Conservation (phyloP, 306 rosid species). For the Quercus gilva region DNA sequence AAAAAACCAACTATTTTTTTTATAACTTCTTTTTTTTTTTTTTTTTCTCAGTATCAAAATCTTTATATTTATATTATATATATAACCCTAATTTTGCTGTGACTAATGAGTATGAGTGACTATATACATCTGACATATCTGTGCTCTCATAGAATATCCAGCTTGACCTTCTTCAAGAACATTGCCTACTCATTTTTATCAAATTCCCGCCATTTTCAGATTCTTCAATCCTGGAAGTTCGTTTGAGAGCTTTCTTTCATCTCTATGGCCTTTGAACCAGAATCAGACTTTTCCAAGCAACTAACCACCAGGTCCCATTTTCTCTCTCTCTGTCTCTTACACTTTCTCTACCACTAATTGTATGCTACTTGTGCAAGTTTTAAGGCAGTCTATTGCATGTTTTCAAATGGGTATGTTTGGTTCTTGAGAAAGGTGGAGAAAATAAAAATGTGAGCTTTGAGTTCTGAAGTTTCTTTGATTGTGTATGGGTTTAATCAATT, state of each 20-base stretch:
- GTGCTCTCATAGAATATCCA: not conserved
- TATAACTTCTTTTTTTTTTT: too few species aligned
- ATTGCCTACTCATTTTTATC: not conserved
- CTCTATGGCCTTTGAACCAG: constrained; percentile 23
- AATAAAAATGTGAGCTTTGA: not conserved
- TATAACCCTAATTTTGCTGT: too few species aligned
- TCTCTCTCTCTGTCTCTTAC: not conserved
- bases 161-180: not conserved
- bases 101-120: too few species aligned
- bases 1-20: too few species aligned
- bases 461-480: not conserved
- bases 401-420: not conserved
- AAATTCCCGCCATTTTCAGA: constrained; percentile 14
- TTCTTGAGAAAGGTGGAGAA: not conserved
- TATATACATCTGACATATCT: too few species aligned
- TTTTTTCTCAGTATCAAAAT: too few species aligned
- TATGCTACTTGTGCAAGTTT: not conserved
- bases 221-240: not conserved
- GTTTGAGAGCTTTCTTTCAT: not conserved
- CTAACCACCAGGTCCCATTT: constrained; percentile 25
- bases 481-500: too few species aligned
- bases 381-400: not conserved
- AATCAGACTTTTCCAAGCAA: constrained; percentile 10
- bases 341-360: not conserved
- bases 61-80: too few species aligned